Evolutionary conservation across 441 rosid species (phyloP).

Genomic region (Dalechampia spathulata): DNA sequence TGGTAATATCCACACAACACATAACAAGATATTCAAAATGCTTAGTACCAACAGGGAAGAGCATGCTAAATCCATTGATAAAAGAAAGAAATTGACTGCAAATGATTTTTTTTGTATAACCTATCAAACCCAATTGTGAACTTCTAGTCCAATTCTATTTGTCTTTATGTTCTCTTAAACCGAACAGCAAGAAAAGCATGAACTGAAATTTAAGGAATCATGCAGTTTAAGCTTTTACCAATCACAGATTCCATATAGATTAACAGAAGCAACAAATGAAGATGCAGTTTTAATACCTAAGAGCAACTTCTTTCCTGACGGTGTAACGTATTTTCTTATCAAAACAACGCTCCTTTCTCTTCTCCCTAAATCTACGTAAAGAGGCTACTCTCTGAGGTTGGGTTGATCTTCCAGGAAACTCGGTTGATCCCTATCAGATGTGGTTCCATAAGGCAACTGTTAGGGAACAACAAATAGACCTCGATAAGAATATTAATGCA

Average conservation of each 20-base stretch:
- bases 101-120: not conserved
- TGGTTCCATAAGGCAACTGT: conserved; percentile 11
- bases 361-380: conserved; percentile 75
- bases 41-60: too few relatives aligned
- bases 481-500: not conserved
- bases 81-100: too few relatives aligned
- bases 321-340: conserved; percentile 86
- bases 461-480: conserved; percentile 27
- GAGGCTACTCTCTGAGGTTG: conserved; percentile 84
- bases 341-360: conserved; percentile 85
- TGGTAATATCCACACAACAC: conserved; percentile 22
- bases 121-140: not conserved
- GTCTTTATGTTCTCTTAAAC: not conserved
- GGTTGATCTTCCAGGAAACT: conserved; percentile 27
- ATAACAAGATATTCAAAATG: not conserved
- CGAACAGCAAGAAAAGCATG: not conserved
- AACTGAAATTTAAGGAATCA: not conserved
- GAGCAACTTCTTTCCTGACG: conserved; percentile 93
- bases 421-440: conserved; percentile 26
- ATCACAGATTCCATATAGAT: not conserved
- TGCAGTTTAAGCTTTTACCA: not conserved
- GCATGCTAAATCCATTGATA: too few relatives aligned
- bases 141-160: not conserved
- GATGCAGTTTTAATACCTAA: conserved; percentile 37
- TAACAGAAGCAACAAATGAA: not conserved